Evolutionary conservation across 305 asterid species (phyloP).

Genomic region (Striga hermonthica): DNA sequence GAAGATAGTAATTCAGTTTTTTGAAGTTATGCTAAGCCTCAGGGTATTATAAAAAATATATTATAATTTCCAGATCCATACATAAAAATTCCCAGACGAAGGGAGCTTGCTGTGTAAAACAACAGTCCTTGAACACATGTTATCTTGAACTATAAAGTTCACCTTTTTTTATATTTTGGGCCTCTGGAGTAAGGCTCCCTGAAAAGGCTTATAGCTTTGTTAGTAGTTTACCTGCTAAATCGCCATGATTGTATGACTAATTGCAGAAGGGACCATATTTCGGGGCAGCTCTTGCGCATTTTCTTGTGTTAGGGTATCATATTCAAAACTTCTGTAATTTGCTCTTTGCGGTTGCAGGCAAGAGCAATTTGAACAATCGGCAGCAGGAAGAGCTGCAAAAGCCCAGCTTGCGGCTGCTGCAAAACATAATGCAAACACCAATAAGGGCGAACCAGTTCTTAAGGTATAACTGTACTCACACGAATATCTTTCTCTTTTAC

Average conservation of each 20-base stretch:
- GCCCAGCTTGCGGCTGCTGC: conserved; percentile 84
- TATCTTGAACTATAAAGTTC: too few relatives aligned
- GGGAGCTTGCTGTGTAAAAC: too few relatives aligned
- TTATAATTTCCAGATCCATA: too few relatives aligned
- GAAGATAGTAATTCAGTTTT: too few relatives aligned
- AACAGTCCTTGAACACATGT: too few relatives aligned
- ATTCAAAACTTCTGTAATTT: not conserved
- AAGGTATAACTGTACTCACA: conserved; percentile 63
- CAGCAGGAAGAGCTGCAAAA: conserved; percentile 94
- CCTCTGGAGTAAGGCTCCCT: too few relatives aligned
- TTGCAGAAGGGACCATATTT: not conserved
- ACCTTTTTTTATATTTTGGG: too few relatives aligned
- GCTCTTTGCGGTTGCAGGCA: conserved; percentile 52
- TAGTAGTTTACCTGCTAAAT: too few relatives aligned
- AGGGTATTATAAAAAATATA: too few relatives aligned
- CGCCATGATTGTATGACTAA: not conserved
- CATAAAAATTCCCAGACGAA: too few relatives aligned
- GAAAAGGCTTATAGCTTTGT: too few relatives aligned
- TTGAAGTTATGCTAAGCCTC: too few relatives aligned
- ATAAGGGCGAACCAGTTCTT: conserved; percentile 79
- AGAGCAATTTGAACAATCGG: conserved; percentile 80
- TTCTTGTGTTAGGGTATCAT: not conserved
- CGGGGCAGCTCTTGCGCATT: not conserved
- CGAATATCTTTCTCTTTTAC: not conserved
- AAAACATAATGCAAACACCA: conserved; percentile 63